Percentiles rank a stretch among this genome's conserved stretches.
Conservation (phyloP, 2,329 filamentous ascomycete species). For the Epicoccum sorghinum region DNA sequence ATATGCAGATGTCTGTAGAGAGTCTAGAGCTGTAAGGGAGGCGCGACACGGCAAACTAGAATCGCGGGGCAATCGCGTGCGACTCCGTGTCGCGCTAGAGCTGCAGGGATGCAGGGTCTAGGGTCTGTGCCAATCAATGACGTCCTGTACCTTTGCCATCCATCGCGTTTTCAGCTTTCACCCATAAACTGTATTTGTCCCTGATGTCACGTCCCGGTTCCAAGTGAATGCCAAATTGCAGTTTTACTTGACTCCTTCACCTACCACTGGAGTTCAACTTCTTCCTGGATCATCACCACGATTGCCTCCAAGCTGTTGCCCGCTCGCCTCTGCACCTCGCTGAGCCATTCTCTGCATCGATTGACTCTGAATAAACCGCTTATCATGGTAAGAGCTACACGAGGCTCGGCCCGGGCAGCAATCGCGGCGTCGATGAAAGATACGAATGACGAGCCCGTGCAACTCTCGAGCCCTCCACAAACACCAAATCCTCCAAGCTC, state of each 20-base stretch:
- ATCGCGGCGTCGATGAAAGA: constrained; percentile 15
- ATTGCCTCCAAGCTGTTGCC: constrained; percentile 20
- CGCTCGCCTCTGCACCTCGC: constrained; percentile 3
- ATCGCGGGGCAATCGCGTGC: constrained; percentile 24
- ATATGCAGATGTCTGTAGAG: constrained; percentile 1
- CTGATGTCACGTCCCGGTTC: constrained; percentile 3
- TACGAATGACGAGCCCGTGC: constrained; percentile 36
- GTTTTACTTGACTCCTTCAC: neutral
- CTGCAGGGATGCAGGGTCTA: constrained; percentile 36
- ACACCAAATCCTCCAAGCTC: constrained; percentile 43
- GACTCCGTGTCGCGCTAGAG: constrained; percentile 24
- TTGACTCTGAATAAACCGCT: neutral
- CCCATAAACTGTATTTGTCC: neutral
- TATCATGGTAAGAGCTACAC: constrained; percentile 42
- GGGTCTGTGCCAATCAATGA: constrained; percentile 42
- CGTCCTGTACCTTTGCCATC: constrained; percentile 34
- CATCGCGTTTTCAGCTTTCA: constrained; percentile 19
- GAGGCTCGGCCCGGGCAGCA: constrained; percentile 31
- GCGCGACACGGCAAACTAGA: constrained; percentile 9
- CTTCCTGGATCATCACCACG: neutral
- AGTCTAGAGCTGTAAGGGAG: neutral
- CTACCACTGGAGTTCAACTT: neutral
- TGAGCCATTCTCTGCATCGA: constrained; percentile 7
- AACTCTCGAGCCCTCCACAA: constrained; percentile 52
- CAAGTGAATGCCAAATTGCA: neutral